Evolutionary conservation across 1,284 basidiomycete genomes (phyloP).

Genomic region (Clitocybe nebularis): DNA sequence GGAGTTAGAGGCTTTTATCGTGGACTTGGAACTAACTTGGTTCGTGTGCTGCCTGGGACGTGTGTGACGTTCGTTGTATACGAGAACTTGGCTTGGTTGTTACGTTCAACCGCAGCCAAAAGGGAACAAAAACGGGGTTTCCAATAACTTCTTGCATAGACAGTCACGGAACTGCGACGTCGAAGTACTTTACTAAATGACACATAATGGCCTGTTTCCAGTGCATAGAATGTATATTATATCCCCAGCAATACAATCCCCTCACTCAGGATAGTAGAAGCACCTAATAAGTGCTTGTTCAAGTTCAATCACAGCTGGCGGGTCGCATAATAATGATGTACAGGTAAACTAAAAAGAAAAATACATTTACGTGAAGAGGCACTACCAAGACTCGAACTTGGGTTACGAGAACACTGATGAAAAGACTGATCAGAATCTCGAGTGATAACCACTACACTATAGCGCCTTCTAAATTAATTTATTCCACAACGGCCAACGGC

Average conservation of each 20-base stretch:
- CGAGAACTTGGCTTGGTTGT: conserved; percentile 88
- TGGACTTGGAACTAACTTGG: conserved; percentile 93
- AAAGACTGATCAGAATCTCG: not conserved
- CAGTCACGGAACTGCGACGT: no score
- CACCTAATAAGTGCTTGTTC: not conserved
- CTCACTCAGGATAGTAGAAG: not conserved
- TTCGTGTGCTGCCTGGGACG: conserved; percentile 93
- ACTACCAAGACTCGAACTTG: not conserved
- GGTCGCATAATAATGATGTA: no score
- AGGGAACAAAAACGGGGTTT: conserved; percentile 27
- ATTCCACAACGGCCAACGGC: no score
- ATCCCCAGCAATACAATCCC: not conserved
- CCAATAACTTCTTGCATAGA: no score
- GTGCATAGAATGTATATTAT: not conserved
- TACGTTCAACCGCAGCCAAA: conserved; percentile 58
- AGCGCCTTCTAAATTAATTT: no score
- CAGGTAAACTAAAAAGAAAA: no score
- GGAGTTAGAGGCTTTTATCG: conserved; percentile 90
- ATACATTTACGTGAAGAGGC: no score
- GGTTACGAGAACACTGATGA: not conserved
- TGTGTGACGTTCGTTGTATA: conserved; percentile 99
- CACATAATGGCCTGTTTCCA: not conserved
- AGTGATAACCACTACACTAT: conserved; percentile 1
- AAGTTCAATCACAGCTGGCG: no score
- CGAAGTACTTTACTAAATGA: not conserved